Conservation (phyloP, 2,329 filamentous ascomycete species). For the Periconia macrospinosa region DNA sequence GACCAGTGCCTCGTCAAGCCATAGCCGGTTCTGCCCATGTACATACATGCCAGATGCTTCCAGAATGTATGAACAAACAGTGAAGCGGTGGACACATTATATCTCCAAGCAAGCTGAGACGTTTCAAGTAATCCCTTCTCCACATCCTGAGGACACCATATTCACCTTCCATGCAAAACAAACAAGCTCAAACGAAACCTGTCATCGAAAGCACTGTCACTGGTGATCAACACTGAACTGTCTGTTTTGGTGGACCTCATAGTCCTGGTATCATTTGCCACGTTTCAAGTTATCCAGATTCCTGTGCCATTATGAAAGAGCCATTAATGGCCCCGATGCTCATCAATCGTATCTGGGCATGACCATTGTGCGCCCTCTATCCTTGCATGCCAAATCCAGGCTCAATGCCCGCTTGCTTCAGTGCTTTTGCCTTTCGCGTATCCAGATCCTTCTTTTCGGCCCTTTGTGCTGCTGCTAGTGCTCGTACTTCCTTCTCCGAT, state of each 20-base stretch:
- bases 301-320: slow-evolving; percentile 5
- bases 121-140: no score
- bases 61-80: no score
- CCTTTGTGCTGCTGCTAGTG: slow-evolving; percentile 73
- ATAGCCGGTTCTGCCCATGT: not conserved
- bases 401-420: slow-evolving; percentile 53
- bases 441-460: slow-evolving; percentile 65
- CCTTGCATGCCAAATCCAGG: slow-evolving; percentile 83
- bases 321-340: not conserved
- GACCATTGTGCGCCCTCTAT: slow-evolving; percentile 3
- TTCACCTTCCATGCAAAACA: no score
- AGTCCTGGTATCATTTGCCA: slow-evolving; percentile 22
- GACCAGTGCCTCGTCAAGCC: not conserved
- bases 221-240: not conserved
- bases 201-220: not conserved
- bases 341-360: slow-evolving; percentile 8
- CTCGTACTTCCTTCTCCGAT: slow-evolving; percentile 68
- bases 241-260: slow-evolving; percentile 10
- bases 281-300: slow-evolving; percentile 12
- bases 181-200: no score
- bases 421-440: slow-evolving; percentile 67
- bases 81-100: no score
- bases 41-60: no score
- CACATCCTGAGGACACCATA: no score
- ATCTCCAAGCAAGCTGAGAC: no score